Base-by-base conservation (phyloP, 352 stramenopile genomes). In the Phytopythium cucurbitacearum region DNA sequence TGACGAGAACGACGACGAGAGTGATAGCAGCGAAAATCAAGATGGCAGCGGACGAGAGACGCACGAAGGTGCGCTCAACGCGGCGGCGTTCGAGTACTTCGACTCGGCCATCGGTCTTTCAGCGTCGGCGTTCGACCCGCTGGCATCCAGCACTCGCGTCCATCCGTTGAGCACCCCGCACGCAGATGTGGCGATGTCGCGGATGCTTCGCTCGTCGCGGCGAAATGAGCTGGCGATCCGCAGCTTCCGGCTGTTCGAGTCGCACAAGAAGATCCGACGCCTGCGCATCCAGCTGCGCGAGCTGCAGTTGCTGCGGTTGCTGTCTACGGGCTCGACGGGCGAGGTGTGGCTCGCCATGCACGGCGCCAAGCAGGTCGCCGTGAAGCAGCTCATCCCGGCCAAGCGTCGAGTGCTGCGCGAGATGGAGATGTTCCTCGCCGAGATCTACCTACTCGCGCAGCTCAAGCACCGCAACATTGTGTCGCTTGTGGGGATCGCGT, bases 331-430 rank as follows among this genome's bases (percentile, higher is more conserved):
- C 1, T 59, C 67, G 3, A 87, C 69, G 13, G 80, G 80, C 7
- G 83, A 91, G 47, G 73, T 93, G 1, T 91, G 83, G 83, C 71
- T 87, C 7, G 80, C 80, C n/a, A 70, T 69, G 10, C 63, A 85
- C 21, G 58, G 55, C n/a, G 64, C 65, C 10, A 54, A 62, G 2
- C 62, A 78, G 10, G 76, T 90, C 0, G 83, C 78, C 0, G 66
- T 91, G 10, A 93, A 91, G 60, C 79, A 91, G 59, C 53, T 93
- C 44, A 42, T 82, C 12, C 57, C 70, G 7, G 60, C 65, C 40
- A 83, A 86, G 45, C 67, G 79, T 12, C 65, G 73, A 11, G 53
- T 80, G 11, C 44, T 85, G 7, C 77, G 67, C n/a, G 72, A 83
- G 41, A 87, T 87, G 50, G 73, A 86, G 59, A 75, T 84, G 57